Base-by-base conservation (phyloP, 1,284 basidiomycete genomes). In the Leccinum ponderosum region DNA sequence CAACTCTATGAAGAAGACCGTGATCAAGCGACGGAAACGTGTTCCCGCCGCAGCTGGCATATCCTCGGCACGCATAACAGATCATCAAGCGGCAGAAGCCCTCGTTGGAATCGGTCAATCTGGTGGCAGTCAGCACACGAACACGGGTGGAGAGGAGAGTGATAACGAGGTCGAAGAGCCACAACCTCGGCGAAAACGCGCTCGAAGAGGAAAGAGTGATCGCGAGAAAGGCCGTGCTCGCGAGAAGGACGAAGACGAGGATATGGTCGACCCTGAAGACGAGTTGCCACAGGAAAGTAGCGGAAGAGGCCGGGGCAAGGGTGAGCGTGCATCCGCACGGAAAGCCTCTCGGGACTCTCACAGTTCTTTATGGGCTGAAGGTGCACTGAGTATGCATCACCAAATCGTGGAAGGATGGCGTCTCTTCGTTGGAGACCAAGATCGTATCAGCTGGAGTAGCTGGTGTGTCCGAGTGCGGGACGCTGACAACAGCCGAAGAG, bases 1-100 rank as follows among this genome's bases (percentile, higher is more conserved):
- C 35, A 97, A 97, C 64, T 94, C 94, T 61, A 96, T 99, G 95
- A 98, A 97, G 79, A 98, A 98, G 82, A 93, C 94, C 3, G 95
- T 98, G 68, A 99, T 99, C 83, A 99, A 99, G 81, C 87, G 97
- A 39, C 84, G 97, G 64, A 98, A 98, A 80, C 90, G 97, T 67
- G 94, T 98, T 31, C 93, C 95, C 54, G 94, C 94, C 44, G 89
- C 85, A 58, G 76, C 71, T 60, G 71, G 75, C 54, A 68, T 68
- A 65, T 67, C 81, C 75, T 66, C 79, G 56, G 83, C 81, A 60
- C 84, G 87, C 54, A 87, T 92, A 80, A 83, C 87, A 12, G 91
- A 93, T 71, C 90, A 91, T 71, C 90, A 91, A 50, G 91, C 91
- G 5, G 91, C 91, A 12, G 91, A 93, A 75, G 87, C 90, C 3